Base-by-base conservation (phyloP, 1,284 basidiomycete genomes). In the Amylostereum areolatum region DNA sequence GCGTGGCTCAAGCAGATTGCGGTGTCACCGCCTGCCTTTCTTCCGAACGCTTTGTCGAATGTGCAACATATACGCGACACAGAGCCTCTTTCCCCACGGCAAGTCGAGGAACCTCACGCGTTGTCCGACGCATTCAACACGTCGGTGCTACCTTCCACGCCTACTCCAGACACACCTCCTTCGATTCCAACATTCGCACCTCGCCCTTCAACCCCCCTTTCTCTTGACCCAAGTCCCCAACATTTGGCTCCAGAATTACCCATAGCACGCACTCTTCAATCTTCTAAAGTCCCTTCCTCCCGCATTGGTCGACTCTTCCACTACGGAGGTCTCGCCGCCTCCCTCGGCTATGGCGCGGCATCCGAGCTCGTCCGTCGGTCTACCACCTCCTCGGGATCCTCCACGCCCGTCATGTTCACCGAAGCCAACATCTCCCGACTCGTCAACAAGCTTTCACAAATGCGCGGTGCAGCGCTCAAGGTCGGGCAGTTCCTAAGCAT, bases 401-500 rank as follows among this genome's bases (percentile, higher is more conserved):
- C 68, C 33, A 67, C 70, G 28, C 82, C 84, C 2, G 65, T 92
- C 4, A 84, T 97, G 66, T 80, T 96, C 80, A 90, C 86, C 2
- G 92, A 95, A 63, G 83, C 87, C 2, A 97, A 99, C 62, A 79
- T 98, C 47, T 83, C 85, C 46, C 80, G 96, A 2, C 75, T 99
- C 0, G 96, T 99, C 0, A 85, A 87, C 7, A 97, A 97, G 61
- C 75, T 99, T 11, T 89, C 91, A 0, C 83, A 87, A 59, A 98
- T 99, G 96, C 77, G 96, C 18, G 96, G 96, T 1, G 96, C 97
- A 0, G 97, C 96, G 0, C 74, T 99, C 52, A 99, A 99, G 70
- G 71, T 99, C 2, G 96, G 96, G 0, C 97, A 99, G 63, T 99
- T 99, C 62, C 78, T 99, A 75, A 95, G 91, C 60, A 98, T 99